These are phyloP conservation scores for Yamadazyma mexicana DNA, from an alignment of 1,139 yeast species.

Conservation along the genomic window DNA sequence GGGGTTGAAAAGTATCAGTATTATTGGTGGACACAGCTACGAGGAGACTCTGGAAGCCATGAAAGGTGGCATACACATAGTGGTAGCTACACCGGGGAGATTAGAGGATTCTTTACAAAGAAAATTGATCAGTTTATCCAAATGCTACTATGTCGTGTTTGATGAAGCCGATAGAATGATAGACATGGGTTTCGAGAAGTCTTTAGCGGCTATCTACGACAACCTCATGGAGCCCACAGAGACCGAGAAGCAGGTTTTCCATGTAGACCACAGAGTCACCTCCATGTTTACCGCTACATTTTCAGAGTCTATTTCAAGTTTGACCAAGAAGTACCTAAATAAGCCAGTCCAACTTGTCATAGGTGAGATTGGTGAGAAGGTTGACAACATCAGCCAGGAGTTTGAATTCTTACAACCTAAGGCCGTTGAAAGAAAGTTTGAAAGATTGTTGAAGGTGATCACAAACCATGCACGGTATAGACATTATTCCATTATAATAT, in stretches of 20 bases:
- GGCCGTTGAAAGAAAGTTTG: slow-evolving; percentile 26
- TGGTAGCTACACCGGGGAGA: slow-evolving; percentile 94
- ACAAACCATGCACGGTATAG: slow-evolving; percentile 18
- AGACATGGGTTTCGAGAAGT: slow-evolving; percentile 90
- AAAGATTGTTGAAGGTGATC: slow-evolving; percentile 28
- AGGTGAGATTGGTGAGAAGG: slow-evolving; percentile 65
- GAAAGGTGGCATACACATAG: slow-evolving; percentile 69
- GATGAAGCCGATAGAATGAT: slow-evolving; percentile 97
- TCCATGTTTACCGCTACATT: slow-evolving; percentile 96
- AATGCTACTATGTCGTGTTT: slow-evolving; percentile 69
- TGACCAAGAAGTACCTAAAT: slow-evolving; percentile 61
- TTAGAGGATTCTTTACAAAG: slow-evolving; percentile 77
- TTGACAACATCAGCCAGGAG: slow-evolving; percentile 65
- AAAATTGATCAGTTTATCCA: slow-evolving; percentile 56
- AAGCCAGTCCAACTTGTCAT: slow-evolving; percentile 66
- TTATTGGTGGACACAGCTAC: slow-evolving; percentile 89
- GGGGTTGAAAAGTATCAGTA: slow-evolving; percentile 56
- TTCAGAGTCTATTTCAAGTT: slow-evolving; percentile 67
- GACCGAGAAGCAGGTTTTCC: slow-evolving; percentile 28
- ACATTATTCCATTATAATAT: slow-evolving; percentile 63
- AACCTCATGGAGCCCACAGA: slow-evolving; percentile 38
- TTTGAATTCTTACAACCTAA: slow-evolving; percentile 49
- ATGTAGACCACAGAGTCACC: slow-evolving; percentile 40
- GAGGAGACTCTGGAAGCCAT: slow-evolving; percentile 68
- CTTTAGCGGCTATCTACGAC: slow-evolving; percentile 59